Base-by-base conservation (phyloP, 768 basidiomycete genomes). In the Gymnopilus dilepis region DNA sequence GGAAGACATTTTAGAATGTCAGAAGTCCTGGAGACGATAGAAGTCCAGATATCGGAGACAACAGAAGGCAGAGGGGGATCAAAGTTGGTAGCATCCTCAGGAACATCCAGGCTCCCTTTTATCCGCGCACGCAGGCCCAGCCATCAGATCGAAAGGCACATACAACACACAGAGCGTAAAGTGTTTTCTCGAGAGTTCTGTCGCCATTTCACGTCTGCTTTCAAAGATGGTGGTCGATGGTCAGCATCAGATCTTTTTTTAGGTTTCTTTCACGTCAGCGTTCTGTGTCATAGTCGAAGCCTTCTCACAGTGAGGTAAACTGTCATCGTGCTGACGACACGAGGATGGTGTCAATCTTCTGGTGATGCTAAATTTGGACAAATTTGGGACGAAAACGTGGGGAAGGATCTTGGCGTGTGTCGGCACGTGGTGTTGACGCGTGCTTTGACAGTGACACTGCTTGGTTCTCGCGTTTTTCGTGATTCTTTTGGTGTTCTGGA, bases 261-360 rank as follows among this genome's bases (percentile, higher is more conserved):
- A n/a, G n/a, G n/a, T n/a, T n/a, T n/a, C n/a, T n/a, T n/a, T 54
- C 21, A 13, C 34, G 52, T 54, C 52, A 54, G 52, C 13, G 13
- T 8, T 21, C 19, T 40, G 34, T 54, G 52, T 54, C 52, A 54
- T 54, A 40, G 22, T 47, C 11, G 21, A 11, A 11, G 31, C 33
- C 19, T 22, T 22, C 21, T 2, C 21, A 17, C 34, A 37, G 34
- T 37, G 34, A 9, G 9, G 9, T 9, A 15, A 9, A 2, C 8
- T 50, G 47, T 50, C 47, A 50, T 13, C 47, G 22, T 31, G 13
- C 13, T 50, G 28, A 50, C 47, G 47, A 8, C 4, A 31, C 9
- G 26, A 28, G 47, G 26, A 15, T 6, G 6, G 33, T 34, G 33
- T 6, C 34, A 11, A 37, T 37, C 15, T 37, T 37, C 34, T 37